phyloP scores from a whole-genome alignment of 2,329 filamentous ascomycete genomes.

The Colletotrichum spaethianum region DNA sequence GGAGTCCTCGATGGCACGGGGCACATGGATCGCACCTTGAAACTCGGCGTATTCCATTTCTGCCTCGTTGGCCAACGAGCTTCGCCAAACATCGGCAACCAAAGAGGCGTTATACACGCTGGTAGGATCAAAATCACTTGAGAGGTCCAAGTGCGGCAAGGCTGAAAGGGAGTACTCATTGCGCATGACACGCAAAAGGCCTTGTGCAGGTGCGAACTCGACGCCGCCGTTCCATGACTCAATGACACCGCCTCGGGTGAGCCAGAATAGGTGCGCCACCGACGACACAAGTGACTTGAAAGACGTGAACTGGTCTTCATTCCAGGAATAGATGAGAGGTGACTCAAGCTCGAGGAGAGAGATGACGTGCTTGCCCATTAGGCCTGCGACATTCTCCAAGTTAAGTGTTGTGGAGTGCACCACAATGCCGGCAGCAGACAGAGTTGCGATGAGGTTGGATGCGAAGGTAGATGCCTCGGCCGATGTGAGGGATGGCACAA shows the following conservation, averaged over 20 bases:
- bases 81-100: not conserved
- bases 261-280: conserved; percentile 38
- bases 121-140: not conserved
- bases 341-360: conserved; percentile 37
- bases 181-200: conserved; percentile 39
- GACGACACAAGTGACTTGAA: conserved; percentile 37
- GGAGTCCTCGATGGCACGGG: conserved; percentile 34
- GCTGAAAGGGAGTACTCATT: conserved; percentile 34
- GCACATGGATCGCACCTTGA: conserved; percentile 30
- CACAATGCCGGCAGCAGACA: no score
- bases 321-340: conserved; percentile 36
- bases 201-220: conserved; percentile 39
- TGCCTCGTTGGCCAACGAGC: no score
- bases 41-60: conserved; percentile 41
- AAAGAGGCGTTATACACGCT: no score
- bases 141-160: conserved; percentile 23
- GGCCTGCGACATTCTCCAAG: no score
- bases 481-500: no score
- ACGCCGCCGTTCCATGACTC: conserved; percentile 27
- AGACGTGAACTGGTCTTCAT: conserved; percentile 12
- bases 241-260: conserved; percentile 28
- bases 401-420: no score
- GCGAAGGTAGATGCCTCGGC: no score
- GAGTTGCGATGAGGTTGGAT: no score
- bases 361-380: conserved; percentile 32